Evolutionary conservation across 2,329 filamentous ascomycete genomes (phyloP), one percentile per base, ranked within the genome.

Genomic region (Sclerotinia nivalis): DNA sequence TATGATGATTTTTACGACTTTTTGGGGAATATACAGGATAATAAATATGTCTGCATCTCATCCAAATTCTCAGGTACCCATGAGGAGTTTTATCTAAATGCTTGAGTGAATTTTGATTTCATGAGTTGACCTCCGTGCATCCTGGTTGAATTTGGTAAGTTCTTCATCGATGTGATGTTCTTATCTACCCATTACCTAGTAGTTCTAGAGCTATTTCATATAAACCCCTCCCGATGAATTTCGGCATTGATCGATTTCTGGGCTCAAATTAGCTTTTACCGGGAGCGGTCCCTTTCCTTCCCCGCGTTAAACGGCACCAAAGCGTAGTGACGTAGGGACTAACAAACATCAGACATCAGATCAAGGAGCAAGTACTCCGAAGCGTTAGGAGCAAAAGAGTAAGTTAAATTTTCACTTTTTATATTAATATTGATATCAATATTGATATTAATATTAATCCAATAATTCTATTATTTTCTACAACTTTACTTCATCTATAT

Each of bases 281-380:
- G 45, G 60, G 60, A 50, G 45, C 28, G 31, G 13, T 22, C 28
- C 55, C 12, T 50, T n/a, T 43, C 59, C 59, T 47, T 28, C 60
- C 60, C 60, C 60, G 37, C 60, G 31, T 64, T 22, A 40, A 64
- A 64, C 22, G 60, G 60, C 60, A 18, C 40, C 40, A 22, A 61
- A 61, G 59, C 22, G 40, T 12, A 64, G 34, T 65, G 61, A 65
- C 61, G 61, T 65, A 62, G 12, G 60, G 45, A 52, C n/a, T 28
- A 40, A n/a, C 20, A 20, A 52, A 40, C 37, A 43, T 58, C 31
- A 28, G 25, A 55, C 20, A 22, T 22, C 34, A 65, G 49, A 65
- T 65, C 47, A 52, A 65, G 61, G 61, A 65, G 61, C 61, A 65
- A 65, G n/a, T 65, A 12, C 47, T 65, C 61, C 61, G 49, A 25